phyloP scores from a whole-genome alignment of 2,329 filamentous ascomycete species.

The Monilinia vaccinii-corymbosi region DNA sequence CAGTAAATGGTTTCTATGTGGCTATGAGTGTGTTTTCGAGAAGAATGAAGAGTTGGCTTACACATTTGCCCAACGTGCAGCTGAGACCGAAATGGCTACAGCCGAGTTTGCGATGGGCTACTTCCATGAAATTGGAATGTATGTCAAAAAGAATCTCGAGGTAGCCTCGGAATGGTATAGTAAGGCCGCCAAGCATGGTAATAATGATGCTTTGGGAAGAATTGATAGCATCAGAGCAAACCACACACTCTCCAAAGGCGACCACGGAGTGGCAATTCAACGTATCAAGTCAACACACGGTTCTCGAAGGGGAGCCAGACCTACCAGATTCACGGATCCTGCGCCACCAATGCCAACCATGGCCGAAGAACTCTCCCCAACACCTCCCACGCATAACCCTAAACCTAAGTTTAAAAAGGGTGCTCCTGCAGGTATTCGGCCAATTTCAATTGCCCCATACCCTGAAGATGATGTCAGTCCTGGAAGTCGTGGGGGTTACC shows the following conservation, averaged over 20 bases:
- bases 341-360: slow-evolving; percentile 26
- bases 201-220: slow-evolving; percentile 74
- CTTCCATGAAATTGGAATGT: slow-evolving; percentile 94
- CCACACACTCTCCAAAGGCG: slow-evolving; percentile 76
- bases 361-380: slow-evolving; percentile 21
- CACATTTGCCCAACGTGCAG: slow-evolving; percentile 81
- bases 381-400: slow-evolving; percentile 20
- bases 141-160: slow-evolving; percentile 71
- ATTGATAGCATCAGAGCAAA: slow-evolving; percentile 78
- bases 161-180: slow-evolving; percentile 87
- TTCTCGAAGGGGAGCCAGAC: slow-evolving; percentile 53
- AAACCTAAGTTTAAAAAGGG: slow-evolving; percentile 7
- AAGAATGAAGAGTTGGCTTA: slow-evolving; percentile 96
- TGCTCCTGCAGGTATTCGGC: slow-evolving; percentile 12
- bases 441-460: slow-evolving; percentile 50
- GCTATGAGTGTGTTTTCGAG: slow-evolving; percentile 81
- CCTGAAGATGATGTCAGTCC: slow-evolving; percentile 51
- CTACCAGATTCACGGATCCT: slow-evolving; percentile 48
- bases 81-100: slow-evolving; percentile 70
- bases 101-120: slow-evolving; percentile 97
- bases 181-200: slow-evolving; percentile 80
- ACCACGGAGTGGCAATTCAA: slow-evolving; percentile 83
- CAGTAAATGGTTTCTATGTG: slow-evolving; percentile 97
- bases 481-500: background rate
- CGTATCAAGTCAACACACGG: slow-evolving; percentile 78